Conservation (phyloP, 306 rosid genomes). For the Dalbergia oliveri region DNA sequence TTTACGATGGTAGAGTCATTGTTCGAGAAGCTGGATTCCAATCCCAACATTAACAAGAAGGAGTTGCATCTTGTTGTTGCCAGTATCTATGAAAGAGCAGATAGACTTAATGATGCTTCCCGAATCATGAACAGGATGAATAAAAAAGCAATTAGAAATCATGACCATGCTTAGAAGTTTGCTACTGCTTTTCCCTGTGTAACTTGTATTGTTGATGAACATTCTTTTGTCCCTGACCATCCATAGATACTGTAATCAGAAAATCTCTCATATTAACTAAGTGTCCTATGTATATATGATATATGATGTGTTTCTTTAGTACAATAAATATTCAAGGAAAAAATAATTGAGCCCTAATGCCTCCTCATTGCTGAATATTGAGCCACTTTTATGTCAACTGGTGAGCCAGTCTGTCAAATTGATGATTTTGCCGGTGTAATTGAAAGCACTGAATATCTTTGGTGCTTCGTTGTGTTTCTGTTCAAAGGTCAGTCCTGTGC, state of each 20-base stretch:
- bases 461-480: slow-evolving; percentile 13
- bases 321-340: not conserved
- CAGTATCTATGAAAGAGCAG: slow-evolving; percentile 79
- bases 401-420: not conserved
- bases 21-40: slow-evolving; percentile 72
- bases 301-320: not conserved
- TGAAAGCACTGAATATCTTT: not conserved
- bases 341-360: not conserved
- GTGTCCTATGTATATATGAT: slow-evolving; percentile 33
- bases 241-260: slow-evolving; percentile 8
- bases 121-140: slow-evolving; percentile 75
- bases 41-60: slow-evolving; percentile 88
- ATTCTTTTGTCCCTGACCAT: slow-evolving; percentile 39
- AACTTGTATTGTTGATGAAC: slow-evolving; percentile 21
- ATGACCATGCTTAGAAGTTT: slow-evolving; percentile 48
- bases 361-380: slow-evolving; percentile 1
- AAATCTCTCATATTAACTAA: slow-evolving; percentile 32
- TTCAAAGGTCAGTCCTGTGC: too few species aligned
- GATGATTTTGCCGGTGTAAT: not conserved
- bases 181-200: slow-evolving; percentile 33
- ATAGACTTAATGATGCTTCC: slow-evolving; percentile 78
- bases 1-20: slow-evolving; percentile 66
- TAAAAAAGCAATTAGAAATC: slow-evolving; percentile 47
- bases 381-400: not conserved
- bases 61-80: slow-evolving; percentile 89